phyloP scores from a whole-genome alignment of 2,329 filamentous ascomycete genomes.

The Paraphoma chrysanthemicola region DNA sequence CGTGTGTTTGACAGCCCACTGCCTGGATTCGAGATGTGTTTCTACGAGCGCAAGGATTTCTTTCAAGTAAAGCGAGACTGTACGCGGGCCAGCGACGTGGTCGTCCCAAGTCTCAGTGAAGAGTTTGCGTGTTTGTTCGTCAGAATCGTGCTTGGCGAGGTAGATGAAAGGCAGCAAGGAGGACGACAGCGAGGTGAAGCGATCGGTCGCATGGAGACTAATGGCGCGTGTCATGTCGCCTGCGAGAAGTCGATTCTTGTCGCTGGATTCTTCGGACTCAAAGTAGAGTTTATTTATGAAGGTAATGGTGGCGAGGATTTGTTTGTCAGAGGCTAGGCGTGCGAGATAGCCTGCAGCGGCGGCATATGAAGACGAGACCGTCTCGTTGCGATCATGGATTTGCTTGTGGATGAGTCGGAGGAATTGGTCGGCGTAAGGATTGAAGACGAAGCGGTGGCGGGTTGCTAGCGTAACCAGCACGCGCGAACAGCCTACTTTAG shows the following conservation, averaged over 20 bases:
- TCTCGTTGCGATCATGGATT: slow-evolving; percentile 89
- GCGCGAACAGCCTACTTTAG: slow-evolving; percentile 88
- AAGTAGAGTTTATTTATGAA: slow-evolving; percentile 78
- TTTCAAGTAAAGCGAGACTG: slow-evolving; percentile 80
- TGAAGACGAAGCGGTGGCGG: slow-evolving; percentile 76
- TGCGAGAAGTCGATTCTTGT: slow-evolving; percentile 74
- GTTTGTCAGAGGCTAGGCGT: slow-evolving; percentile 66
- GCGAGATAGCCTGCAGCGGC: slow-evolving; percentile 85
- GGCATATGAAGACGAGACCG: slow-evolving; percentile 88
- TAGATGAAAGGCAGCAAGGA: slow-evolving; percentile 86
- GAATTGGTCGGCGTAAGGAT: slow-evolving; percentile 76
- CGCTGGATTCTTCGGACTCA: slow-evolving; percentile 76
- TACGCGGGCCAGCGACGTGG: slow-evolving; percentile 83
- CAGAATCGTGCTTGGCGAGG: slow-evolving; percentile 82
- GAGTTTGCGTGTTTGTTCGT: slow-evolving; percentile 79
- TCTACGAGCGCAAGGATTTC: slow-evolving; percentile 79
- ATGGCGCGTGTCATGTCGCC: slow-evolving; percentile 84
- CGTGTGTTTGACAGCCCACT: slow-evolving; percentile 91
- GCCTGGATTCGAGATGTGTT: slow-evolving; percentile 75
- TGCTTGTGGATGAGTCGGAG: slow-evolving; percentile 80
- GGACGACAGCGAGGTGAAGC: slow-evolving; percentile 78
- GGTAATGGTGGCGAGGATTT: slow-evolving; percentile 61
- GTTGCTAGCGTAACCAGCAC: slow-evolving; percentile 86
- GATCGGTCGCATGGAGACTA: slow-evolving; percentile 86
- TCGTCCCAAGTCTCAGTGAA: slow-evolving; percentile 89